Evolutionary conservation across 768 basidiomycete species (phyloP), one percentile per base, ranked within the genome.

Genomic region (Tulasnella sp.): DNA sequence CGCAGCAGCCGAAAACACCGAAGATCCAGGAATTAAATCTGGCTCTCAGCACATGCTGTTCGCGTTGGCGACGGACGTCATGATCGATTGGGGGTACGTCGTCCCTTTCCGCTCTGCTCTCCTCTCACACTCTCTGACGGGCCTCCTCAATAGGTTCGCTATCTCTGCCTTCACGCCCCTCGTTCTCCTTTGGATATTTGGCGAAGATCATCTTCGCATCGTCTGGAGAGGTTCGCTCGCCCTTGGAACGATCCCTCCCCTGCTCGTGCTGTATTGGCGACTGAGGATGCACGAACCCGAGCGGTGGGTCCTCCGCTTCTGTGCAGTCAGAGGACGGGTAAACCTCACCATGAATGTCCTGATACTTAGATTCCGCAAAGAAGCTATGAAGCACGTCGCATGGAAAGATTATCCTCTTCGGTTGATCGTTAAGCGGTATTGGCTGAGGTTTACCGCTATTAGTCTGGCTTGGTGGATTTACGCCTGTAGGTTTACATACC

Each of bases 181-280:
- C 9, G 91, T 96, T 36, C 85, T 95, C 37, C 93, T 89, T 80
- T 95, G 93, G 94, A 96, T 96, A 79, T 95, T 91, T 78, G 92
- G 93, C 40, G 80, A 87, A 52, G 83, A 92, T 77, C 94, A 96
- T 81, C 88, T 96, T 58, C 88, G 91, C 31, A 92, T 91, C 3
- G 91, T 94, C 4, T 97, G 94, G 94, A 90, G 95, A 72, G 80
- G 93, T 64, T 92, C 94, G 25, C 87, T 97, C 14, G 95, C 67
- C 8, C 87, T 97, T 11, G 95, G 95, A 39, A 84, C 91, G 54
- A 81, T 97, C 74, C 95, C 95, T 42, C 94, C 95, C 7, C 79
- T 89, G 15, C 87, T 88, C 11, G 91, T 96, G n/a, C 89, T 96
- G 80, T 80, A 93, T 69, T 96, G 95, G 94, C 93, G 95, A 79